Percentiles rank a stretch among this genome's conserved stretches.
phyloP scores from a whole-genome alignment of 2,329 filamentous ascomycete genomes.

The Aureobasidium subglaciale region DNA sequence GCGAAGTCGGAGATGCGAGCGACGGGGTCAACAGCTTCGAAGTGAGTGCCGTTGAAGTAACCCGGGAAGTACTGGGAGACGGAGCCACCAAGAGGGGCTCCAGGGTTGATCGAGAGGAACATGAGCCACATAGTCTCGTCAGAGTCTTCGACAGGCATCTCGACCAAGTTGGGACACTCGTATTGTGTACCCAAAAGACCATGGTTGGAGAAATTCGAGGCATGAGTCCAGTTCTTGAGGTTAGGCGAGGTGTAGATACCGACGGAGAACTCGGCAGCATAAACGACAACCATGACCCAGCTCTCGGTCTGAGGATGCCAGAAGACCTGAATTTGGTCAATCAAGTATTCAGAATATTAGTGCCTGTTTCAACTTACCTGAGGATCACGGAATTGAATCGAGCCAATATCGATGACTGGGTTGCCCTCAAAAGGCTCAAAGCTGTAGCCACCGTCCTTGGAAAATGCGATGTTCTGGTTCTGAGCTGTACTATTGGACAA shows the following conservation, averaged over 20 bases:
- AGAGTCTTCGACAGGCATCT: slow-evolving; percentile 43
- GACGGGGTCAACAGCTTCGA: slow-evolving; percentile 37
- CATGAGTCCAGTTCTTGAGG: slow-evolving; percentile 51
- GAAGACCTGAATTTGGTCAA: slow-evolving; percentile 38
- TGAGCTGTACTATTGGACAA: slow-evolving; percentile 39
- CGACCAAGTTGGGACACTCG: slow-evolving; percentile 57
- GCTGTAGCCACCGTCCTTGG: slow-evolving; percentile 53
- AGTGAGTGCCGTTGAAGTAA: slow-evolving; percentile 58
- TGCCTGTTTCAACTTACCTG: slow-evolving; percentile 30
- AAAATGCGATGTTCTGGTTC: slow-evolving; percentile 56
- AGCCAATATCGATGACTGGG: slow-evolving; percentile 51
- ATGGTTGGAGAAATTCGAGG: slow-evolving; percentile 51
- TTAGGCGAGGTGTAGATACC: slow-evolving; percentile 57
- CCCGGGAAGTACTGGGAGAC: slow-evolving; percentile 52
- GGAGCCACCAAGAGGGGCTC: slow-evolving; percentile 50
- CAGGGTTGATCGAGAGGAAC: slow-evolving; percentile 50
- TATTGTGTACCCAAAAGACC: slow-evolving; percentile 51
- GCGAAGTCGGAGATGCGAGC: slow-evolving; percentile 27
- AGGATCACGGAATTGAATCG: slow-evolving; percentile 57
- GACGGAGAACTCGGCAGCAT: slow-evolving; percentile 47
- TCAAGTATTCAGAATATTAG: background rate
- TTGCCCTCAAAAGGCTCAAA: slow-evolving; percentile 55
- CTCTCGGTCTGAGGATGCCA: slow-evolving; percentile 44
- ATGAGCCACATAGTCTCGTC: slow-evolving; percentile 41
- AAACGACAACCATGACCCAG: slow-evolving; percentile 55